Percentiles rank a stretch among this genome's conserved stretches.
Evolutionary conservation across 1,284 basidiomycete genomes (phyloP).

Genomic region (Peniophora sp.): DNA sequence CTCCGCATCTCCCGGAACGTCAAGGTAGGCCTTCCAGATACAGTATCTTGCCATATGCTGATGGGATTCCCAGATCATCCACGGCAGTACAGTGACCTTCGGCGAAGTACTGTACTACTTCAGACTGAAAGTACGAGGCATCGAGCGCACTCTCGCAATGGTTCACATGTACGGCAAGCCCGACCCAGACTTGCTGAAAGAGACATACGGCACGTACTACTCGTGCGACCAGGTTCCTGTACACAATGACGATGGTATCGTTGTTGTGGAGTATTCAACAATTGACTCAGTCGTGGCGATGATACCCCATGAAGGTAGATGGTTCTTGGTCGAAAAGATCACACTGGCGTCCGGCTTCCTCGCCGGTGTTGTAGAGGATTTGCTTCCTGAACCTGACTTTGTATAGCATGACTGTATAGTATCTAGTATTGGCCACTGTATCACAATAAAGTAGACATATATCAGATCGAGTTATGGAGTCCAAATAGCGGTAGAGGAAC

Average conservation of each 20-base stretch:
- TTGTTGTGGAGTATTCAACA: not conserved
- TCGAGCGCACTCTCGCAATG: not conserved
- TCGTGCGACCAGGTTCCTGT: not conserved
- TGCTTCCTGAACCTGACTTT: too few relatives aligned
- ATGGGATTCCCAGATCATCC: not conserved
- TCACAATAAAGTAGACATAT: too few relatives aligned
- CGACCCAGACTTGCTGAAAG: not conserved
- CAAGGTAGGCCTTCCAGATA: not conserved
- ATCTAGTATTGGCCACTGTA: too few relatives aligned
- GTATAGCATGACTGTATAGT: too few relatives aligned
- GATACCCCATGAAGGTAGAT: not conserved
- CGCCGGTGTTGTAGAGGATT: not conserved
- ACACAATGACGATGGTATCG: not conserved
- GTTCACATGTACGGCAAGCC: not conserved
- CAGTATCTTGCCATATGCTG: not conserved
- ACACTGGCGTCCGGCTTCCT: not conserved
- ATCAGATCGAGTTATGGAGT: too few relatives aligned
- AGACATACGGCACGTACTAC: not conserved
- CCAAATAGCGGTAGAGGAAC: too few relatives aligned
- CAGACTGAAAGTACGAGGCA: not conserved
- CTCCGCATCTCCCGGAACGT: not conserved
- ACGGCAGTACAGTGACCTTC: not conserved
- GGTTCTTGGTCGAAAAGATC: not conserved
- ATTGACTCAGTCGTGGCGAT: not conserved
- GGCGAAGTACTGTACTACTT: not conserved